Evolutionary conservation across 306 rosid genomes (phyloP), one percentile per base, ranked within the genome.

Genomic region (apple (Malus domestica)): DNA sequence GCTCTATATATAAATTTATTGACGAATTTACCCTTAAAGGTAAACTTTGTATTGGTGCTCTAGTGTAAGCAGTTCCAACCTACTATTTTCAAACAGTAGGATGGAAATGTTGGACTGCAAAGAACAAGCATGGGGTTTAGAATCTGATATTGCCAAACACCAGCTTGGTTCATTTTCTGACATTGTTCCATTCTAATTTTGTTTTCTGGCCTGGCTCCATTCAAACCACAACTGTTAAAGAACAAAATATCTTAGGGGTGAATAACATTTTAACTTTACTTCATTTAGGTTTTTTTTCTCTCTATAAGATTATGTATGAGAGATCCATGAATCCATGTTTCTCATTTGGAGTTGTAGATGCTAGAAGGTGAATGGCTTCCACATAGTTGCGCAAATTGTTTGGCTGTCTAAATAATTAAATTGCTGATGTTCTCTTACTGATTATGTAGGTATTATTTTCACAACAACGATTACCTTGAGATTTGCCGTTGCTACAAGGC

Each of bases 401-500:
- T 22, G 15, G n/a, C 25, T 4, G 16, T 72, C 42, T 8, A 64
- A 3, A 32, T 64, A 32, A 18, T 27, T 64, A 64, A 64, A 30
- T 64, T 30, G 49, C 45, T 75, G 33, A 67, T 49, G 70, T 16
- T 76, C 67, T 77, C 62, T 74, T 27, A 54, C 63, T 60, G 13
- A 57, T 30, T 42, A 78, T 77, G 60, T 71, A 93, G 98, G 90
- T 93, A 90, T 71, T 86, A 90, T 71, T 86, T 89, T 16, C 96
- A 91, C 75, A 87, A 82, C 85, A 88, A 88, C 6, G 96, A 93
- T 77, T 93, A 93, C 84, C 92, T 93, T 81, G 98, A 93, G 76
- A 93, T 93, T 76, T 91, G 98, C 80, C 93, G 93, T 40, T 93
- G 92, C 92, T 91, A 89, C 62, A 93, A 89, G 84, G 67, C 97